Evolutionary conservation across 2,329 filamentous ascomycete species (phyloP), one percentile per base, ranked within the genome.

Genomic region (Ophiostoma montium): DNA sequence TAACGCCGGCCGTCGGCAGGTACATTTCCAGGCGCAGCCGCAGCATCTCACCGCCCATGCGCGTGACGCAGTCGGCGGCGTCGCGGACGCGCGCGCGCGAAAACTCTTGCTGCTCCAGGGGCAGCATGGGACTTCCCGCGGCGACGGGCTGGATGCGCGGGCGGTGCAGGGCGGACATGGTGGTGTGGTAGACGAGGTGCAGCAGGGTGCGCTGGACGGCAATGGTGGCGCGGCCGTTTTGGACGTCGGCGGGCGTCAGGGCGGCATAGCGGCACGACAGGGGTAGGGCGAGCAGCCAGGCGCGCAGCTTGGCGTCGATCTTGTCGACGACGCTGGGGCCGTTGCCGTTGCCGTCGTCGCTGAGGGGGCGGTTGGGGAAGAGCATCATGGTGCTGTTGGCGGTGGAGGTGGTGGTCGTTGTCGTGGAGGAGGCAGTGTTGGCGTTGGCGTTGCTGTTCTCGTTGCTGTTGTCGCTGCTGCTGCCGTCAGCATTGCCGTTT

Each of bases 171-270:
- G 90, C 90, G 47, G 87, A 95, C 16, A 94, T 75, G 0, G 89
- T 94, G 2, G 90, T 94, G 63, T 88, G 85, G 65, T 94, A 95
- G 2, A 95, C 80, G 83, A 95, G 94, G 63, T 94, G 87, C 33
- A 96, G 70, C 18, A 95, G 71, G n/a, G 85, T 86, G 44, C 86
- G 78, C 61, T 95, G 87, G 3, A 95, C 56, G 0, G 73, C 72
- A 46, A 78, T 58, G 8, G 76, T 77, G 4, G 78, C 71, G 35
- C 73, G 71, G 32, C 80, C 80, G 16, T 79, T 72, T 47, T 76
- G 71, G 46, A 78, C 63, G 52, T 81, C 81, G 50, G 71, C 60
- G 12, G 68, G 64, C 32, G 68, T 72, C 18, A 79, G 64, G 6
- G 70, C 67, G 15, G 74, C 70, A 57, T 92, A 89, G 54, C 78